These are phyloP conservation scores for Talaromyces funiculosus DNA, from an alignment of 2,329 filamentous ascomycete species.

Conservation along the genomic window DNA sequence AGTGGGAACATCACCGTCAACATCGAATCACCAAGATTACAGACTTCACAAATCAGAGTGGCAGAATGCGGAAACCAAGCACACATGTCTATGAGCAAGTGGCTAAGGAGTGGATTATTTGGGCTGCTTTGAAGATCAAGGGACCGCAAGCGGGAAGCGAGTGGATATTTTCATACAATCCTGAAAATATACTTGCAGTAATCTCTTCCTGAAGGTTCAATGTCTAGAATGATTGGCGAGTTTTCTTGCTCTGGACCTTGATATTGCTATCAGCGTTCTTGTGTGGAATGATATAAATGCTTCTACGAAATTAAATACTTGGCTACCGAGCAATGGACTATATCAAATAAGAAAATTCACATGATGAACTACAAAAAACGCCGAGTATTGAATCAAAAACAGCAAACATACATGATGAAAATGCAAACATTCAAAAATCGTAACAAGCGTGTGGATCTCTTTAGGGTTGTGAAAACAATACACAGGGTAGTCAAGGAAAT, in stretches of 20 bases:
- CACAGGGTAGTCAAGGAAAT: background rate
- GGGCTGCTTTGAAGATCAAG: background rate
- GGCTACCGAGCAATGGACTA: no score
- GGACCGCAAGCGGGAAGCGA: background rate
- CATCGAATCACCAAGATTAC: background rate
- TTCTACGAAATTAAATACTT: no score
- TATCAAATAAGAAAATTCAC: background rate
- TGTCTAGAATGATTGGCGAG: background rate
- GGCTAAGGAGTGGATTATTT: background rate
- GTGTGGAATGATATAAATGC: background rate
- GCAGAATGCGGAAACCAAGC: background rate
- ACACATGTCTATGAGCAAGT: background rate
- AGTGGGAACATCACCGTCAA: background rate
- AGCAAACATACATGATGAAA: background rate
- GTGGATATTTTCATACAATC: background rate
- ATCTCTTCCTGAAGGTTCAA: background rate
- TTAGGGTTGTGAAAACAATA: background rate
- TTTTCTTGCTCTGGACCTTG: background rate
- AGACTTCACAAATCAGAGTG: background rate
- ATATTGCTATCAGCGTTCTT: background rate
- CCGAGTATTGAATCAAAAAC: background rate
- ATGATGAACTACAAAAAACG: conserved; percentile 5
- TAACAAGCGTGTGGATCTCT: conserved; percentile 4
- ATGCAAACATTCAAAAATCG: conserved; percentile 10
- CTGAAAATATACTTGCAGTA: background rate